Evolutionary conservation across 2,329 filamentous ascomycete species (phyloP).

Genomic region (Pyrenochaeta sp.): DNA sequence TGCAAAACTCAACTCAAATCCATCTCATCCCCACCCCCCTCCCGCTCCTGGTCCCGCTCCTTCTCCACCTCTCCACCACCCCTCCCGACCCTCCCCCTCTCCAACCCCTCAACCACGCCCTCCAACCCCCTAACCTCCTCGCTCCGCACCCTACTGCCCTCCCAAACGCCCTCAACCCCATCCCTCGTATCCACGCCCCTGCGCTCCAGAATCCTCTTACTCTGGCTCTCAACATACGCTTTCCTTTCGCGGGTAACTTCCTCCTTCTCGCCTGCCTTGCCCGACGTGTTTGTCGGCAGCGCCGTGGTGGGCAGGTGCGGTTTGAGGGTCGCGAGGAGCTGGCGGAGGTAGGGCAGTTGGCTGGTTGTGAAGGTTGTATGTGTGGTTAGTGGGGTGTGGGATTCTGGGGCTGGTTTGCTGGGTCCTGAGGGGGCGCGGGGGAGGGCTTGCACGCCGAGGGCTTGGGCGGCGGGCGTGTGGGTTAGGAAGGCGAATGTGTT

Average conservation of each 20-base stretch:
- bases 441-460: constrained; percentile 53
- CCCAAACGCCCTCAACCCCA: constrained; percentile 42
- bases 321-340: constrained; percentile 71
- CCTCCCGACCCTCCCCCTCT: constrained; percentile 4
- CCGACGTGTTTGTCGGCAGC: constrained; percentile 20
- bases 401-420: constrained; percentile 27
- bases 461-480: constrained; percentile 55
- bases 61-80: constrained; percentile 1
- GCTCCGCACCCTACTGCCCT: constrained; percentile 28
- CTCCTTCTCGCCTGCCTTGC: constrained; percentile 39
- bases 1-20: constrained; percentile 23
- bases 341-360: constrained; percentile 80
- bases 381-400: constrained; percentile 66
- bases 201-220: constrained; percentile 77
- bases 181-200: constrained; percentile 66
- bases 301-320: constrained; percentile 64
- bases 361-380: constrained; percentile 80
- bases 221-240: constrained; percentile 84
- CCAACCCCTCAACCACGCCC: constrained; percentile 28
- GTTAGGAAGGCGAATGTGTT: constrained; percentile 68
- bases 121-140: constrained; percentile 45
- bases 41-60: constrained; percentile 4
- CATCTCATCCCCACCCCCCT: constrained; percentile 31
- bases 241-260: constrained; percentile 71
- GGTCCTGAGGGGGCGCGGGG: constrained; percentile 33